phyloP scores from a whole-genome alignment of 108 stramenopile species.

The Cylindrotheca fusiformis region DNA sequence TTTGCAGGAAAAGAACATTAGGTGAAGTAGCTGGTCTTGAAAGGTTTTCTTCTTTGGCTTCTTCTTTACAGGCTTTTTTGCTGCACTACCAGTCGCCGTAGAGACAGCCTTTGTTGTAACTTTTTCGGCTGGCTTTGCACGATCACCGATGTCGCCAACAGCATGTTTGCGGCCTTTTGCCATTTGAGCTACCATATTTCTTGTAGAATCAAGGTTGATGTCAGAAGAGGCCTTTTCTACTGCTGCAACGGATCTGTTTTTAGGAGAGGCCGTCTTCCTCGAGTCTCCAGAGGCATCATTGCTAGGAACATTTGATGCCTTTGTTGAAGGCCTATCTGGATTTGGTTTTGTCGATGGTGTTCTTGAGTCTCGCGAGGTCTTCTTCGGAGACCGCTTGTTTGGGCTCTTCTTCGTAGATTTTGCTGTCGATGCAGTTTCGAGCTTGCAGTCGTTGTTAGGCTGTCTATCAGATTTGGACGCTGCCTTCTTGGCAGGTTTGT shows the following conservation, averaged over 20 bases:
- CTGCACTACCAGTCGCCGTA: neutral
- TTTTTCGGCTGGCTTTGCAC: neutral
- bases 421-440: too few relatives aligned
- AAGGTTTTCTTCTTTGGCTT: conserved; percentile 61
- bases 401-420: too few relatives aligned
- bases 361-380: neutral
- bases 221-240: neutral
- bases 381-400: conserved; percentile 3
- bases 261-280: too few relatives aligned
- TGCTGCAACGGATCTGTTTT: neutral
- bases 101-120: neutral
- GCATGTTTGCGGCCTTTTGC: neutral
- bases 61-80: conserved; percentile 4
- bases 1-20: conserved; percentile 60
- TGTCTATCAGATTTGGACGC: too few relatives aligned
- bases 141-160: neutral
- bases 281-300: neutral
- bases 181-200: neutral
- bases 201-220: neutral
- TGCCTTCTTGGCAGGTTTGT: too few relatives aligned
- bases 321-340: neutral
- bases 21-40: conserved; percentile 65
- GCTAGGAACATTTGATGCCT: neutral
- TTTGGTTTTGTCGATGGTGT: neutral
- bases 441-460: too few relatives aligned